These are phyloP conservation scores for Phyllosticta citrichinensis DNA, from an alignment of 2,329 filamentous ascomycete genomes.

Conservation along the genomic window DNA sequence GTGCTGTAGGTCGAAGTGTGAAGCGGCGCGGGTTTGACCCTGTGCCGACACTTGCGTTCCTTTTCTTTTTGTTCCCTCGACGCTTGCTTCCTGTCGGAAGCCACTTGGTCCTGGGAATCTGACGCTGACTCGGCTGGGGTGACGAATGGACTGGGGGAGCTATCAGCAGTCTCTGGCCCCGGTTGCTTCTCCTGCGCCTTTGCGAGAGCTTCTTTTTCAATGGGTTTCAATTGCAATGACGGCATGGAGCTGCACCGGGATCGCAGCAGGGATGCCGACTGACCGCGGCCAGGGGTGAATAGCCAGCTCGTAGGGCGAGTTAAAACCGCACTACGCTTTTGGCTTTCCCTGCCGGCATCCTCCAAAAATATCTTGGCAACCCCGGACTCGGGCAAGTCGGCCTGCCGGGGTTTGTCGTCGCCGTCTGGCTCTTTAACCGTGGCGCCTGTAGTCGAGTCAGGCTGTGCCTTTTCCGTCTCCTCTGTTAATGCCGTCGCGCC, in stretches of 20 bases:
- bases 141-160: neutral
- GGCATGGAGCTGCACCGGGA: neutral
- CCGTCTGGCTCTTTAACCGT: neutral
- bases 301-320: neutral
- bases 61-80: neutral
- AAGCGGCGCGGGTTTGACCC: neutral
- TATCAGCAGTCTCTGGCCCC: neutral
- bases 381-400: neutral
- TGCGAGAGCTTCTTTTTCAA: neutral
- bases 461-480: neutral
- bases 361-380: neutral
- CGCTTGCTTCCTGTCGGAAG: neutral
- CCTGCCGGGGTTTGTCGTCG: neutral
- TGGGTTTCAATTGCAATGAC: neutral
- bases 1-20: neutral
- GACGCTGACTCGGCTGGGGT: neutral
- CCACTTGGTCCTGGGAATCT: neutral
- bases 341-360: neutral
- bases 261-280: neutral
- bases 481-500: conserved; percentile 2
- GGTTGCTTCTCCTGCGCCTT: neutral
- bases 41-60: neutral
- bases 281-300: neutral
- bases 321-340: neutral
- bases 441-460: neutral